Evolutionary conservation across 1,139 yeast genomes (phyloP).

Genomic region (Scheffersomyces parashehatae): DNA sequence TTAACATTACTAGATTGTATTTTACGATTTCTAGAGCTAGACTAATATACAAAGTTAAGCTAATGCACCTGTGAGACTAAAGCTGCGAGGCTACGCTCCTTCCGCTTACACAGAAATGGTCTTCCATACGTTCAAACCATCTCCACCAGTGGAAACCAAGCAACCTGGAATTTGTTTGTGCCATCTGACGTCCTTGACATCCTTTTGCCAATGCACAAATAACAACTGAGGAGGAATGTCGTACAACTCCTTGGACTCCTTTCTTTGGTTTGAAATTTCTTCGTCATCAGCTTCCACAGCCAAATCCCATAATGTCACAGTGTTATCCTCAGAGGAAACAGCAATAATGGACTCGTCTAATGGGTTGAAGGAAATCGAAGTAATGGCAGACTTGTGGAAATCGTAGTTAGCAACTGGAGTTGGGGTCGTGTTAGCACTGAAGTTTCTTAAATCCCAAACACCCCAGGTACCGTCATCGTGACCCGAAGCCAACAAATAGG

Average conservation of each 20-base stretch:
- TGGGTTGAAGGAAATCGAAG: constrained; percentile 93
- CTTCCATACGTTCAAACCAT: constrained; percentile 94
- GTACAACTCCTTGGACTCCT: constrained; percentile 73
- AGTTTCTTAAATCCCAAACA: constrained; percentile 94
- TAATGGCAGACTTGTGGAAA: constrained; percentile 92
- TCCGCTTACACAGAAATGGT: constrained; percentile 76
- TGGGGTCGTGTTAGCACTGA: constrained; percentile 59
- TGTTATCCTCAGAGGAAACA: constrained; percentile 93
- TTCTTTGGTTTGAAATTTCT: constrained; percentile 77
- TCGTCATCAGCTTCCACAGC: constrained; percentile 98
- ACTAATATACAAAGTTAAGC: not conserved
- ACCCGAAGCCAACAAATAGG: constrained; percentile 88
- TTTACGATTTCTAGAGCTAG: constrained; percentile 1
- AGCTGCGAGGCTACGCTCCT: not conserved
- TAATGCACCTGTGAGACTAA: not conserved
- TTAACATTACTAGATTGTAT: not conserved
- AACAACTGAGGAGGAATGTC: constrained; percentile 95
- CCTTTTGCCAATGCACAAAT: constrained; percentile 97
- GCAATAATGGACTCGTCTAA: constrained; percentile 94
- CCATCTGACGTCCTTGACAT: constrained; percentile 98
- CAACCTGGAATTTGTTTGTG: constrained; percentile 96
- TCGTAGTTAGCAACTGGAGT: constrained; percentile 89
- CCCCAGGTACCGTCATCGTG: constrained; percentile 98
- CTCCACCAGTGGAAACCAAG: constrained; percentile 91
- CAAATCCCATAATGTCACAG: constrained; percentile 95